Base-by-base conservation (phyloP, 768 basidiomycete genomes). In the Trametes cingulata region DNA sequence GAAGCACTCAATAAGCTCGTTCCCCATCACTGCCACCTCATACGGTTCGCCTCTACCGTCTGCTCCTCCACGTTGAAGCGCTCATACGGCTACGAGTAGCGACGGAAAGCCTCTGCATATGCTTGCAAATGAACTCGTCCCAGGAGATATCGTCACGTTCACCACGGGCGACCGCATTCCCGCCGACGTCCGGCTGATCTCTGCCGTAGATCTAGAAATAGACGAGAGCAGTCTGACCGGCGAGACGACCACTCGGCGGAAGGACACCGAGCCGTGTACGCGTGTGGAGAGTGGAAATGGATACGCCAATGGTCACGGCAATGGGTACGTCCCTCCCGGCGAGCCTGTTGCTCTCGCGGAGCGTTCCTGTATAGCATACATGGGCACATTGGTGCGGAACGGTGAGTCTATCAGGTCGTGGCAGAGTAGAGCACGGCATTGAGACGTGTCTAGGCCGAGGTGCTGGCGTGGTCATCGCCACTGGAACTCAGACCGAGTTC, bases 1-100 rank as follows among this genome's bases (percentile, higher is more conserved):
- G 94, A 97, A 73, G 93, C 95, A 0, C 79, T 98, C 35, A 97
- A 95, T 77, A 97, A 95, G 73, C 88, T 98, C 41, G 95, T 98
- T 20, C 95, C 95, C 0, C 95, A 98, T 72, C 93, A 96, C 71
- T 96, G 94, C 70, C 93, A 95, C 69, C 86, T 97, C 61, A 80
- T 91, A 54, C 90, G 95, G 75, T 78, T 60, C 20, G 73, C 60
- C 17, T 17, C 48, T 35, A 20, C 39, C 37, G 29, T 55, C 17
- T 49, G 3, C 7, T 2, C 17, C 7, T 1, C 33, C 12, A 1
- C 17, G 10, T 15, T 13, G 48, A 10, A 19, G 22, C 19, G 5
- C 36, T 51, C 35, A 51, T 15, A 12, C 36, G 6, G 13, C 10
- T 24, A 22, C 19, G 20, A 15, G 2, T 63, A 81, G 73, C 14